Evolutionary conservation across 108 stramenopile genomes (phyloP).

Genomic region (Ochromonas danica): DNA sequence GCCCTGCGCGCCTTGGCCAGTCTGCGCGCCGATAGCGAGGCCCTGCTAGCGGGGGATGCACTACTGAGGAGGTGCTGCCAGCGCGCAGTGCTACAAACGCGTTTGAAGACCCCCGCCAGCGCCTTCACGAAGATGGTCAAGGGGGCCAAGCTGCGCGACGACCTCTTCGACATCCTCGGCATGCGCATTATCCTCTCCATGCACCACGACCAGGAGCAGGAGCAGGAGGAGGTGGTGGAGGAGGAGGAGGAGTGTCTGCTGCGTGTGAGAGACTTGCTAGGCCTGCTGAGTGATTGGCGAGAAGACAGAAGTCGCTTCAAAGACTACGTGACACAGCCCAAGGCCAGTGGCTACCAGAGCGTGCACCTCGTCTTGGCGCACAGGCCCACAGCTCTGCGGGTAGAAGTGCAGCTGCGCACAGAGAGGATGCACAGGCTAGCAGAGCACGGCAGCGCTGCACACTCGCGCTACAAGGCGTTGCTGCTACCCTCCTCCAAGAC

Average conservation of each 20-base stretch:
- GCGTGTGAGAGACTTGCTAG: not conserved
- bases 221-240: not conserved
- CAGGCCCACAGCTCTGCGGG: not conserved
- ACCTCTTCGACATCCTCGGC: conserved; percentile 8
- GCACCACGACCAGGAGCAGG: not conserved
- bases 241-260: not conserved
- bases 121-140: conserved; percentile 9
- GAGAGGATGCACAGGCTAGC: not conserved
- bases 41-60: not conserved
- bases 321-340: conserved; percentile 12
- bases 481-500: not conserved
- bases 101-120: conserved; percentile 28
- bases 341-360: conserved; percentile 6
- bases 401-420: not conserved
- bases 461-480: not conserved
- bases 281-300: not conserved
- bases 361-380: not conserved
- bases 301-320: conserved; percentile 2
- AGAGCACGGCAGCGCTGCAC: conserved; percentile 3
- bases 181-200: conserved; percentile 6
- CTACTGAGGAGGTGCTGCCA: not conserved
- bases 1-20: not conserved
- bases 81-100: not conserved
- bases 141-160: not conserved
- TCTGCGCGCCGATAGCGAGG: not conserved